Evolutionary conservation across 202 grass and related monocot species (phyloP).

Genomic region (Carex arenaria): DNA sequence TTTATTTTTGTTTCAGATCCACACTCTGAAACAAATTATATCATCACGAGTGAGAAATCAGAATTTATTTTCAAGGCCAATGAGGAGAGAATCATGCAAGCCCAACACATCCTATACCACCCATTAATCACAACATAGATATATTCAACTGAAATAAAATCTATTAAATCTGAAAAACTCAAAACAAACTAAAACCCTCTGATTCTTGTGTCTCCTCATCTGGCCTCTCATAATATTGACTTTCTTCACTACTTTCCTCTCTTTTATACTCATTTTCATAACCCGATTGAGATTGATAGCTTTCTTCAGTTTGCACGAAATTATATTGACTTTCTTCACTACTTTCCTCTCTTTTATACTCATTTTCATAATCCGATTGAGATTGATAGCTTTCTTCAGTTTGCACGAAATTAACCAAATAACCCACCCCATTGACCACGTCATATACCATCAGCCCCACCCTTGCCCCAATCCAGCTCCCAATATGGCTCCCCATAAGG

Average conservation of each 20-base stretch:
- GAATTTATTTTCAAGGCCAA: background rate
- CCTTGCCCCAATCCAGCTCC: slow-evolving; percentile 91
- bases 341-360: slow-evolving; percentile 33
- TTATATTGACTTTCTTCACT: slow-evolving; percentile 30
- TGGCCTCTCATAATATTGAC: slow-evolving; percentile 20
- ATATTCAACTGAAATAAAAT: background rate
- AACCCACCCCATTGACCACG: slow-evolving; percentile 65
- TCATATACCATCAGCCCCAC: slow-evolving; percentile 97
- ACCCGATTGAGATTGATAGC: slow-evolving; percentile 21
- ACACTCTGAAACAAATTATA: too few relatives aligned
- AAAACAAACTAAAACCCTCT: slow-evolving; percentile 48
- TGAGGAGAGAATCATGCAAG: background rate
- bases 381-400: slow-evolving; percentile 33
- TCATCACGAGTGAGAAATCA: background rate
- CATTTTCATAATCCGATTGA: slow-evolving; percentile 25
- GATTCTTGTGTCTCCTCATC: slow-evolving; percentile 33
- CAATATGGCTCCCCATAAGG: slow-evolving; percentile 82
- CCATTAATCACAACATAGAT: background rate
- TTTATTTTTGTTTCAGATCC: background rate
- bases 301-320: slow-evolving; percentile 38
- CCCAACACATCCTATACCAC: background rate
- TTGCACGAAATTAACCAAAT: slow-evolving; percentile 48
- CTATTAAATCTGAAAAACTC: slow-evolving; percentile 7
- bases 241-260: slow-evolving; percentile 30
- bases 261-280: slow-evolving; percentile 36